phyloP scores from a whole-genome alignment of 345 rosid genomes.

The Eucalyptus marginata region DNA sequence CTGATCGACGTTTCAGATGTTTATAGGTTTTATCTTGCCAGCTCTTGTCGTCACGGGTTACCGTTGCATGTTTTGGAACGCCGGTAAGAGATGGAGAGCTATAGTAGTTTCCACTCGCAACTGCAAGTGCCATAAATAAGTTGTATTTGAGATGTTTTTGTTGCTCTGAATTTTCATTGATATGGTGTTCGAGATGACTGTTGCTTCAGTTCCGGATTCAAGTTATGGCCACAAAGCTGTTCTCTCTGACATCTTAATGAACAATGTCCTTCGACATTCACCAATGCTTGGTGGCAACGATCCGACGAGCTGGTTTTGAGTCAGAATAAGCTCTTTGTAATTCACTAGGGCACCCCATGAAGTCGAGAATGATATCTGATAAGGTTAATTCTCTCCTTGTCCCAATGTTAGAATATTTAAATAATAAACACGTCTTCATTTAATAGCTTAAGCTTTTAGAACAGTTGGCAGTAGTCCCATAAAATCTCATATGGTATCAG shows the following conservation, averaged over 20 bases:
- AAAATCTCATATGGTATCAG: no score
- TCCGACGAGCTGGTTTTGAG: slow-evolving; percentile 30
- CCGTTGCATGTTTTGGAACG: background rate
- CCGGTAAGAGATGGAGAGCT: background rate
- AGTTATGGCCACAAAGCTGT: slow-evolving; percentile 1
- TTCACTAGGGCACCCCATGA: slow-evolving; percentile 37
- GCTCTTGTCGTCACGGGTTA: background rate
- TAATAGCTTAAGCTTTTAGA: no score
- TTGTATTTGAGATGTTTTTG: background rate
- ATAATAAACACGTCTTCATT: no score
- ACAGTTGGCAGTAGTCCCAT: no score
- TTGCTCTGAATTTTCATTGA: background rate
- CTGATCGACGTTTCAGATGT: background rate
- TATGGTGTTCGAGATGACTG: background rate
- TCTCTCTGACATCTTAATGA: slow-evolving; percentile 14
- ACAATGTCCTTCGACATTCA: slow-evolving; percentile 29
- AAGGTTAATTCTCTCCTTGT: slow-evolving; percentile 19
- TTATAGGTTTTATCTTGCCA: background rate
- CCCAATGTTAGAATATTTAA: slow-evolving; percentile 7
- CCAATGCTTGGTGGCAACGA: slow-evolving; percentile 36
- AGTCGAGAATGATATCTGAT: slow-evolving; percentile 50
- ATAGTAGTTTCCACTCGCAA: background rate
- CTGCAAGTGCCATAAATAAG: background rate
- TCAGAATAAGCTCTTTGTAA: slow-evolving; percentile 8
- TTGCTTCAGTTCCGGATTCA: background rate